These are phyloP conservation scores for Wickerhamomyces ciferrii DNA, from an alignment of 805 yeast genomes.

Conservation along the genomic window DNA sequence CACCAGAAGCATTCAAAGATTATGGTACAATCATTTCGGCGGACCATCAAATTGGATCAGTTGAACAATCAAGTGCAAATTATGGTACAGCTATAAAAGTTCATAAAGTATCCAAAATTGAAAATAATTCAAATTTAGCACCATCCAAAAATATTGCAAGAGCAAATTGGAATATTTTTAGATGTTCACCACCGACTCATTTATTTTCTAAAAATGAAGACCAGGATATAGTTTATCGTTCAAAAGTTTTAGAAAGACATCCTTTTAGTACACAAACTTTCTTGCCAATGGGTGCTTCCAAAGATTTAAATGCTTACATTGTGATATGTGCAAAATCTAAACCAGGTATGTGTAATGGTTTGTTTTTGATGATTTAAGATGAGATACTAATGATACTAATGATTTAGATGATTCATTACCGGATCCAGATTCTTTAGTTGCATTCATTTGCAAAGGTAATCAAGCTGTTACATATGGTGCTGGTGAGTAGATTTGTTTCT, in stretches of 20 bases:
- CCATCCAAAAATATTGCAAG: constrained; percentile 43
- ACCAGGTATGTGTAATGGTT: neutral
- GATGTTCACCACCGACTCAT: constrained; percentile 75
- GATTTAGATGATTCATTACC: constrained; percentile 41
- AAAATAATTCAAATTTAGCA: constrained; percentile 42
- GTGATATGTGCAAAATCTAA: constrained; percentile 69
- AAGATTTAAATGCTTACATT: constrained; percentile 49
- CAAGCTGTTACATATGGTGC: constrained; percentile 88
- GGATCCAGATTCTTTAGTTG: constrained; percentile 51
- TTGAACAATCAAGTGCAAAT: constrained; percentile 56
- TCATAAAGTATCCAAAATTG: constrained; percentile 64
- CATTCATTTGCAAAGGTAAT: constrained; percentile 74
- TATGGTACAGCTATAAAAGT: constrained; percentile 91
- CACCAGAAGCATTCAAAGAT: constrained; percentile 59
- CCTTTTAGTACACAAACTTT: constrained; percentile 88
- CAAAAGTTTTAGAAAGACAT: constrained; percentile 80
- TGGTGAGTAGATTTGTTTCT: constrained; percentile 24
- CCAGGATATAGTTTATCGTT: constrained; percentile 11
- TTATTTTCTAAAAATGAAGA: constrained; percentile 24
- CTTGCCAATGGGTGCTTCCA: constrained; percentile 79
- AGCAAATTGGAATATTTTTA: constrained; percentile 77
- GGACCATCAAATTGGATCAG: constrained; percentile 55
- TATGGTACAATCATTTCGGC: constrained; percentile 81
- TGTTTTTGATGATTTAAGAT: constrained; percentile 29
- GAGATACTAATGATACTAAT: constrained; percentile 31